These are phyloP conservation scores for Jacaranda mimosifolia DNA, from an alignment of 257 asterid species.

Conservation along the genomic window DNA sequence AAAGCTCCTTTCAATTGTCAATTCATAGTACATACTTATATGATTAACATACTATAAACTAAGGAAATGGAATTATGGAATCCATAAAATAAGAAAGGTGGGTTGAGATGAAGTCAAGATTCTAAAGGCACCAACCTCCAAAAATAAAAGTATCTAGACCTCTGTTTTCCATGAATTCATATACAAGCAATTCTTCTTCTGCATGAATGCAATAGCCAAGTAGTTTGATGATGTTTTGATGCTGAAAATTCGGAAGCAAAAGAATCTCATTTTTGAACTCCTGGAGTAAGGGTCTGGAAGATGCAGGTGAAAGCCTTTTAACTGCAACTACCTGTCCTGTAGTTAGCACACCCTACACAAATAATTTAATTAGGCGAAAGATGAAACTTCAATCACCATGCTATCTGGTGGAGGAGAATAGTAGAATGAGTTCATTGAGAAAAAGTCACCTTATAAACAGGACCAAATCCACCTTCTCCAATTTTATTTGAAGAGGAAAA, in stretches of 20 bases:
- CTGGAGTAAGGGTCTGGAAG: background rate
- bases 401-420: background rate
- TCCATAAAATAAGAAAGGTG: background rate
- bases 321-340: background rate
- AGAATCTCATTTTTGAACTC: no score
- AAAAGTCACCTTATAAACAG: conserved; percentile 17
- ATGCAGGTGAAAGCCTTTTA: background rate
- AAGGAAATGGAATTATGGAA: background rate
- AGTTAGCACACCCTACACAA: background rate
- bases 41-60: background rate
- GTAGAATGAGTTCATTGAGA: background rate
- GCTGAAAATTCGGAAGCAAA: background rate
- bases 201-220: conserved; percentile 11
- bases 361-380: background rate
- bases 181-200: conserved; percentile 1
- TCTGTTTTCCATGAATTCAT: conserved; percentile 31
- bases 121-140: background rate
- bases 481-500: background rate
- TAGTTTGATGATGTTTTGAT: conserved; percentile 20
- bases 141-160: conserved; percentile 11
- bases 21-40: no score
- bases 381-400: background rate
- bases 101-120: background rate
- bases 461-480: background rate
- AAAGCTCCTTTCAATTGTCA: background rate